Evolutionary conservation across 208 protist genomes (phyloP), one percentile per base, ranked within the genome.

Genomic region (Wallacemonas rigidus): DNA sequence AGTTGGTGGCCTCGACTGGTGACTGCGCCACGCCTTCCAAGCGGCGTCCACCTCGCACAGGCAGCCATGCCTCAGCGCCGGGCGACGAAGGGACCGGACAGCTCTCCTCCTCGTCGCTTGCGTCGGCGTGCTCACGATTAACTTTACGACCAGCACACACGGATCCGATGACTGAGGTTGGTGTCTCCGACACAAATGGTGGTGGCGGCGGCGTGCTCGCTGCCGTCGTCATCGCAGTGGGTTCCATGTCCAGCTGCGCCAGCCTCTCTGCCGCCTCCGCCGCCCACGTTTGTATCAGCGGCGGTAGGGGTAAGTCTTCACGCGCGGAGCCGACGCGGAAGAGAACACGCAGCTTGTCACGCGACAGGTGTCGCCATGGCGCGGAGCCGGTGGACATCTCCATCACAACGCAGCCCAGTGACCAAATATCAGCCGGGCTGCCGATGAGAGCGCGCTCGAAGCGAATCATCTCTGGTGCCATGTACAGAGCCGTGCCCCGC

Each of bases 401-500:
- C 83, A 95, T 89, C 63, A 93, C 80, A 2, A 92, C 85, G 61
- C 93, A 97, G 4, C 90, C 93, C 5, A 97, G 58, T 1, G 89
- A 85, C 91, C 93, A 97, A 15, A 95, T 74, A 73, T 97, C 93
- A 0, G 89, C 86, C 12, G 86, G 70, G 63, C 74, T 90, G 54
- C 86, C 88, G 45, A 85, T 89, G 3, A 67, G 71, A 15, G 80
- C 45, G 40, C 81, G 72, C 73, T 94, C 89, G 53, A 94, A 90
- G 57, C 80, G 75, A 60, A 95, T 88, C 80, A 92, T 85, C 80
- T 97, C 87, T 3, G 91, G 91, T 11, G 91, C 81, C 89, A 96
- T 92, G 81, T 94, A 96, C 8, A 88, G 85, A 56, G 85, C 84
- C 39, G 91, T 94, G 15, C 91, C 91, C 11, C 88, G 84, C n/a